These are phyloP conservation scores for Fragilaria radians DNA, from an alignment of 108 stramenopile genomes.

Conservation along the genomic window DNA sequence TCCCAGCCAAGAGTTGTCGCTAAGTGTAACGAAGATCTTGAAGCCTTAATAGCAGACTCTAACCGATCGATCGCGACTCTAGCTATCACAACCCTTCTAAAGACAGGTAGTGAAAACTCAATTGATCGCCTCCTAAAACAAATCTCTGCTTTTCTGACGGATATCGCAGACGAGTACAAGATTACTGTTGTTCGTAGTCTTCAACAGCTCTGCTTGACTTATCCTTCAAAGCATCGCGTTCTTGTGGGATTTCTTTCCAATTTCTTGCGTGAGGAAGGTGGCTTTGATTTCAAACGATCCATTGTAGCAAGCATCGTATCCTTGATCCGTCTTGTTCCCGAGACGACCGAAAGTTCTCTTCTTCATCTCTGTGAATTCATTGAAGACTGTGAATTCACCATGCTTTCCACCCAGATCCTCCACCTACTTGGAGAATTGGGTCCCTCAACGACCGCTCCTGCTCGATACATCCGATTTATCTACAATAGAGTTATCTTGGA, in stretches of 20 bases:
- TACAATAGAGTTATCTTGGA: constrained; percentile 97
- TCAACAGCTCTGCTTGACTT: constrained; percentile 85
- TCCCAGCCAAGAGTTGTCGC: constrained; percentile 88
- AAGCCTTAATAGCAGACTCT: constrained; percentile 90
- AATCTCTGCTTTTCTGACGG: constrained; percentile 95
- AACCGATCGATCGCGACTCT: constrained; percentile 97
- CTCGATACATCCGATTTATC: constrained; percentile 94
- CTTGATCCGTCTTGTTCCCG: constrained; percentile 80
- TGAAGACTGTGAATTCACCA: constrained; percentile 96
- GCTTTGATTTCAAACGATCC: constrained; percentile 89
- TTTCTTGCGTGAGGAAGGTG: constrained; percentile 92
- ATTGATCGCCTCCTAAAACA: constrained; percentile 97
- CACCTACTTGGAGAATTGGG: constrained; percentile 88
- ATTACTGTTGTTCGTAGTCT: constrained; percentile 87
- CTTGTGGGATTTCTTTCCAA: constrained; percentile 90
- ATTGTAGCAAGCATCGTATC: constrained; percentile 85
- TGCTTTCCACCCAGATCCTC: constrained; percentile 77
- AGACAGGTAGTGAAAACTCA: constrained; percentile 93
- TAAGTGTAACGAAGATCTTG: constrained; percentile 98
- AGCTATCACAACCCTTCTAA: constrained; percentile 98
- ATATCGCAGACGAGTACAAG: constrained; percentile 99
- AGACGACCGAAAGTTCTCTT: constrained; percentile 80
- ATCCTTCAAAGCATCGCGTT: constrained; percentile 86
- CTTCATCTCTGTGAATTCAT: constrained; percentile 97
- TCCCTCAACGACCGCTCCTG: constrained; percentile 73